A percentile compares a stretch with the other conserved stretches of the same genome.
These are phyloP conservation scores for Rubus idaeus DNA, from an alignment of 306 rosid species.

Conservation along the genomic window DNA sequence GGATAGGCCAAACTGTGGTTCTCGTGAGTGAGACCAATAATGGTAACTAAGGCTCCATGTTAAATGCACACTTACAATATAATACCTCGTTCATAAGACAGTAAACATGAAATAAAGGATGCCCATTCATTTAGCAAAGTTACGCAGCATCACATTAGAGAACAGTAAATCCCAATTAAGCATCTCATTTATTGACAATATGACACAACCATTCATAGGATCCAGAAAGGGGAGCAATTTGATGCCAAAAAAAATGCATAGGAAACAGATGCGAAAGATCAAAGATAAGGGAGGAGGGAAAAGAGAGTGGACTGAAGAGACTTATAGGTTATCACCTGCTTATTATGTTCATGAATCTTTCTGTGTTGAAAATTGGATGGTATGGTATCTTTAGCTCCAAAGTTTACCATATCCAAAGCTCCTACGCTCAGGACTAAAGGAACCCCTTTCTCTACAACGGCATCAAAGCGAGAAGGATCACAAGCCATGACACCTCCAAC, in stretches of 20 bases:
- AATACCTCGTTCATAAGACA: background rate
- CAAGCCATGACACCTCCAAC: conserved; percentile 96
- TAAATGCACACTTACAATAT: background rate
- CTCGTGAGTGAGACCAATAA: background rate
- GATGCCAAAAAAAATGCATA: conserved; percentile 2
- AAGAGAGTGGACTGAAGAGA: conserved; percentile 8
- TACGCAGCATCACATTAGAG: background rate
- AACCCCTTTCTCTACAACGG: conserved; percentile 60
- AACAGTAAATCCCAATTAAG: background rate
- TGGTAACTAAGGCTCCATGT: background rate
- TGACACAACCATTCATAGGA: background rate
- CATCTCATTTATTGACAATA: conserved; percentile 5
- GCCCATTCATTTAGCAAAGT: background rate
- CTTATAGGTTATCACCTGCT: conserved; percentile 71
- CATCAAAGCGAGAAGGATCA: conserved; percentile 74
- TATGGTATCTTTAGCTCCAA: conserved; percentile 77
- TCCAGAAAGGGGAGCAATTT: conserved; percentile 10
- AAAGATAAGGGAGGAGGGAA: conserved; percentile 14
- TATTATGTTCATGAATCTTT: conserved; percentile 71
- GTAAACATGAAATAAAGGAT: background rate
- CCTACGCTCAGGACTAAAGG: conserved; percentile 82
- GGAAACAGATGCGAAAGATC: conserved; percentile 16
- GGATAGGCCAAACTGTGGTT: background rate
- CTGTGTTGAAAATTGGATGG: conserved; percentile 62
- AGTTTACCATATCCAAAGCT: conserved; percentile 92